Evolutionary conservation across 805 yeast species (phyloP).

Genomic region (Hanseniaspora hatyaiensis): DNA sequence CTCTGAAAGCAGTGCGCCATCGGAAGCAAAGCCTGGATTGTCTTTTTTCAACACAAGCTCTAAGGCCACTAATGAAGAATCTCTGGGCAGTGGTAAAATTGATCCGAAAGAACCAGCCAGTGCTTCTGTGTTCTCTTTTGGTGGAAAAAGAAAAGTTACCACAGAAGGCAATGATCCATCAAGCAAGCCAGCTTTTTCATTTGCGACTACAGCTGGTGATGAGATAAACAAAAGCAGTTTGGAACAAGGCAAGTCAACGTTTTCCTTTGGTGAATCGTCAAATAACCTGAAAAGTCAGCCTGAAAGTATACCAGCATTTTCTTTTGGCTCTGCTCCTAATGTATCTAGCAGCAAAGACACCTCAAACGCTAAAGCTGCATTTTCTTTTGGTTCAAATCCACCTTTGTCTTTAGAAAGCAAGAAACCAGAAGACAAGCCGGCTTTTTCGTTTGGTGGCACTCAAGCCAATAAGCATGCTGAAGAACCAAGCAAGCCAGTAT

Average conservation of each 20-base stretch:
- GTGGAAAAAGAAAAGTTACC: no score
- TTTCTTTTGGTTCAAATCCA: slow-evolving; percentile 4
- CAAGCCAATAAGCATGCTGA: background rate
- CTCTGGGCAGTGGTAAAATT: no score
- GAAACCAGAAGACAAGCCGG: slow-evolving; percentile 14
- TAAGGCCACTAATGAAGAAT: no score
- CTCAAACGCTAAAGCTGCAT: background rate
- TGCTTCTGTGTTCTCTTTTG: slow-evolving; percentile 14
- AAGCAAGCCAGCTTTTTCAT: slow-evolving; percentile 19
- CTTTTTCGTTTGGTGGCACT: slow-evolving; percentile 18
- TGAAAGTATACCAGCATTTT: background rate
- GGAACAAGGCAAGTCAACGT: background rate
- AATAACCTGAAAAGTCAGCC: background rate
- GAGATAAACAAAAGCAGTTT: no score
- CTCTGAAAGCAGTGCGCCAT: no score
- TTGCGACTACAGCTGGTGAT: slow-evolving; percentile 14
- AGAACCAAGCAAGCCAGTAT: slow-evolving; percentile 14
- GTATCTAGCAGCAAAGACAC: no score
- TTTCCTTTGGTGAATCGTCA: slow-evolving; percentile 3
- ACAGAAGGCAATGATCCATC: background rate
- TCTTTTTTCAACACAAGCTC: no score
- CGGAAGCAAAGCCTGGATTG: no score
- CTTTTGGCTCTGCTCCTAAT: background rate
- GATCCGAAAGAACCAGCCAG: background rate
- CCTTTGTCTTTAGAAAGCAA: no score